Evolutionary conservation across 352 stramenopile genomes (phyloP).

Genomic region (Phytophthora quininea): DNA sequence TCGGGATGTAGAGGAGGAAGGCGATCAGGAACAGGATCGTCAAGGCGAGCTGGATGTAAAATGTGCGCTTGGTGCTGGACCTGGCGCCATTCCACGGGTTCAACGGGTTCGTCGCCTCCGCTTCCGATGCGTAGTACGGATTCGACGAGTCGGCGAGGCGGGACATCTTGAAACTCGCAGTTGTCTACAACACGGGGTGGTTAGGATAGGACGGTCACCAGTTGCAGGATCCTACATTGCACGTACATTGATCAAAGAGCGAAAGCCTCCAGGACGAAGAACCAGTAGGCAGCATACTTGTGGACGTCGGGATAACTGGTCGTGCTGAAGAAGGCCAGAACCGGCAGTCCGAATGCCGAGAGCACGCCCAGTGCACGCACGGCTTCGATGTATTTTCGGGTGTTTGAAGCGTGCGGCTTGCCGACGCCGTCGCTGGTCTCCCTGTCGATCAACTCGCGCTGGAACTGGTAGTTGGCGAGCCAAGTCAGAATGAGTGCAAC

Average conservation of each 20-base stretch:
- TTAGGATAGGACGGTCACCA: background rate
- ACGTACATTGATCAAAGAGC: conserved; percentile 67
- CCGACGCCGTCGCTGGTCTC: conserved; percentile 12
- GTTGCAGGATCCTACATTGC: background rate
- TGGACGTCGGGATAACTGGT: conserved; percentile 60
- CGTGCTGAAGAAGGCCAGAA: conserved; percentile 66
- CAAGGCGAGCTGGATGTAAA: conserved; percentile 44
- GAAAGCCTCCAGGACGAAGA: conserved; percentile 71
- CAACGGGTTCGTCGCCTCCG: conserved; percentile 1
- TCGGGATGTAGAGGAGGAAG: conserved; percentile 75
- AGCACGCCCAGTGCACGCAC: conserved; percentile 40
- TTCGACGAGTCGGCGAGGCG: conserved; percentile 16
- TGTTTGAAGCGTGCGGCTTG: conserved; percentile 7
- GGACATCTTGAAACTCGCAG: conserved; percentile 39
- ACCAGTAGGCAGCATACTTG: conserved; percentile 69
- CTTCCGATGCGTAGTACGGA: conserved; percentile 14
- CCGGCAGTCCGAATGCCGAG: conserved; percentile 45
- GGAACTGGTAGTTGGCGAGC: conserved; percentile 54
- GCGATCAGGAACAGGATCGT: conserved; percentile 61
- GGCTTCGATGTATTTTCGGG: conserved; percentile 19
- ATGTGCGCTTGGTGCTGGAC: conserved; percentile 38
- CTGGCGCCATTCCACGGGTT: conserved; percentile 26
- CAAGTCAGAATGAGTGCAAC: conserved; percentile 46
- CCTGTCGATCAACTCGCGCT: conserved; percentile 32
- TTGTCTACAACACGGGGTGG: conserved; percentile 22